Evolutionary conservation across 257 asterid genomes (phyloP).

Genomic region (Nicotiana obtusifolia): DNA sequence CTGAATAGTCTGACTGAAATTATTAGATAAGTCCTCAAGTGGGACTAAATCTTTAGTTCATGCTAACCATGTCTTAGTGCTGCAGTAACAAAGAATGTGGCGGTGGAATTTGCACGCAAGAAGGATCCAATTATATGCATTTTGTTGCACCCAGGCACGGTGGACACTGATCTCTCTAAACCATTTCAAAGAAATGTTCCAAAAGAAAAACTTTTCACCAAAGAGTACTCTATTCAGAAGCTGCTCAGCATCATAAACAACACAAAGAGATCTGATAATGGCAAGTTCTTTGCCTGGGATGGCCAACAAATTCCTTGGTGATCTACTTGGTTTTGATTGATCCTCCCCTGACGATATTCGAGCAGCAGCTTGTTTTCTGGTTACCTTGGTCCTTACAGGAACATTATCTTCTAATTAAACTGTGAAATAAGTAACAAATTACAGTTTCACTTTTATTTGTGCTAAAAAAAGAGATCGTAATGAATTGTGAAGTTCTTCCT

Average conservation of each 20-base stretch:
- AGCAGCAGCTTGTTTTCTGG: background rate
- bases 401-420: background rate
- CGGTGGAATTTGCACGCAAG: constrained; percentile 71
- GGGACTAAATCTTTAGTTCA: background rate
- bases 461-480: background rate
- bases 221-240: constrained; percentile 74
- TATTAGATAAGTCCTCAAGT: background rate
- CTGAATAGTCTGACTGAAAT: background rate
- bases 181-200: constrained; percentile 87
- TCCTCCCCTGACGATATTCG: background rate
- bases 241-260: constrained; percentile 52
- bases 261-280: constrained; percentile 62
- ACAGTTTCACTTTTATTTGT: background rate
- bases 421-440: background rate
- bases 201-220: constrained; percentile 69
- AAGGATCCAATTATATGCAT: constrained; percentile 76
- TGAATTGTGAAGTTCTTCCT: background rate
- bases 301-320: constrained; percentile 90
- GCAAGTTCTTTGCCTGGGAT: constrained; percentile 94
- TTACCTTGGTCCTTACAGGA: background rate
- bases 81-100: constrained; percentile 69
- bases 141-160: constrained; percentile 96
- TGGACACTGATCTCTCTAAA: constrained; percentile 85
- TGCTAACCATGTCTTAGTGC: background rate
- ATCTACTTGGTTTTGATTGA: background rate